Conservation (phyloP, 345 rosid genomes). For the Erodium maritimum region DNA sequence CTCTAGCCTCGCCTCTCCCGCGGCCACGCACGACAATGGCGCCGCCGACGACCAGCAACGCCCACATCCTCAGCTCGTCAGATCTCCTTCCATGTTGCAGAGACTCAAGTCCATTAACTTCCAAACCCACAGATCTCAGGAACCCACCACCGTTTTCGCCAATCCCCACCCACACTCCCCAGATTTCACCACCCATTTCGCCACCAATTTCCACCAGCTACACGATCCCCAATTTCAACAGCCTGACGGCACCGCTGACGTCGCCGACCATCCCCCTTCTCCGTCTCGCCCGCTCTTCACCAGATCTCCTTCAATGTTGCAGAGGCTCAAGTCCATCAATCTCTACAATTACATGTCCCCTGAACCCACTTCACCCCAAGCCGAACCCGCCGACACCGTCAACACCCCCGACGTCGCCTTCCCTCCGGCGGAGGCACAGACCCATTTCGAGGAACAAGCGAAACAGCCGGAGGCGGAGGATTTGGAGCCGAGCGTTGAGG, state of each 20-base stretch:
- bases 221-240: too few species aligned
- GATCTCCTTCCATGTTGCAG: constrained; percentile 2
- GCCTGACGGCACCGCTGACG: too few species aligned
- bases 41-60: not conserved
- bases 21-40: not conserved
- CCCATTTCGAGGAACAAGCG: constrained; percentile 6
- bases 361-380: constrained; percentile 18
- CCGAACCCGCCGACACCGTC: not conserved
- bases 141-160: too few species aligned
- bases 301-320: constrained; percentile 61
- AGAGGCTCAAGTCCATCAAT: constrained; percentile 58
- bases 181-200: too few species aligned
- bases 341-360: constrained; percentile 38
- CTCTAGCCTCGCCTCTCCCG: constrained; percentile 7
- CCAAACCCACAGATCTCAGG: not conserved
- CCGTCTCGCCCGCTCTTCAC: constrained; percentile 6
- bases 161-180: too few species aligned
- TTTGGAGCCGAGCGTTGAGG: not conserved
- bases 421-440: constrained; percentile 5
- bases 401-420: constrained; percentile 8
- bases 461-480: not conserved
- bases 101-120: not conserved
- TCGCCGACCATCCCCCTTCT: too few species aligned
- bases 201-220: too few species aligned
- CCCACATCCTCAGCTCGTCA: not conserved